These are phyloP conservation scores for Arthrobotrys pseudoclavata DNA, from an alignment of 2,329 filamentous ascomycete genomes.

Conservation along the genomic window DNA sequence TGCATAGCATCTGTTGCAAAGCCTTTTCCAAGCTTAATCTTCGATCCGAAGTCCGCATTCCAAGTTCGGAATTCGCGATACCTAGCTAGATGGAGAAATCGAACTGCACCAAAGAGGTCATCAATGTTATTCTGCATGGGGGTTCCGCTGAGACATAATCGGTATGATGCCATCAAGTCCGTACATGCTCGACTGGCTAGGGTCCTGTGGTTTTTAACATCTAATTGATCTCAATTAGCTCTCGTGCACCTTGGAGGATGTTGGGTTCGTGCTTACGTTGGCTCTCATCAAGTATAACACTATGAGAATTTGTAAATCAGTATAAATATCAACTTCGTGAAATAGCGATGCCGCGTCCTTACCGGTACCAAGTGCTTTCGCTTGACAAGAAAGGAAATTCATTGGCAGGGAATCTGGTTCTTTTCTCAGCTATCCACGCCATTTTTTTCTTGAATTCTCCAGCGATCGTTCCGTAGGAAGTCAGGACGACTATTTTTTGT, in stretches of 20 bases:
- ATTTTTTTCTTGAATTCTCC: conserved; percentile 75
- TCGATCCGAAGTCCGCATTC: conserved; percentile 62
- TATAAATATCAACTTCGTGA: conserved; percentile 72
- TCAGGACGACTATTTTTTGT: conserved; percentile 75
- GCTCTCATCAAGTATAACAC: conserved; percentile 82
- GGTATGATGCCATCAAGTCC: conserved; percentile 73
- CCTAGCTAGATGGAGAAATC: conserved; percentile 75
- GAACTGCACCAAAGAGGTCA: conserved; percentile 82
- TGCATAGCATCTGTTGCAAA: conserved; percentile 74
- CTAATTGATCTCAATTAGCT: conserved; percentile 64
- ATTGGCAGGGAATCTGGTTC: conserved; percentile 13
- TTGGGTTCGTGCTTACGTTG: conserved; percentile 68
- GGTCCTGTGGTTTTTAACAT: conserved; percentile 81
- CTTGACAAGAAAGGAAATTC: conserved; percentile 54
- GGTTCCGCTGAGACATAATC: conserved; percentile 83
- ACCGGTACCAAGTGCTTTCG: conserved; percentile 54
- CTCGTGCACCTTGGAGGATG: not conserved
- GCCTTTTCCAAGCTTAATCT: conserved; percentile 64
- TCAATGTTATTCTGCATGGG: conserved; percentile 89
- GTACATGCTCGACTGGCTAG: conserved; percentile 74
- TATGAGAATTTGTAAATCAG: conserved; percentile 73
- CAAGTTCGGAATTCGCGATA: conserved; percentile 73
- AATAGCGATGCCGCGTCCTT: conserved; percentile 37
- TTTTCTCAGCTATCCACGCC: conserved; percentile 69
- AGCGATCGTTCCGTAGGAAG: conserved; percentile 80